A percentile compares a stretch with the other conserved stretches of the same genome.
phyloP scores from a whole-genome alignment of 306 rosid species.

The Glycyrrhiza uralensis region DNA sequence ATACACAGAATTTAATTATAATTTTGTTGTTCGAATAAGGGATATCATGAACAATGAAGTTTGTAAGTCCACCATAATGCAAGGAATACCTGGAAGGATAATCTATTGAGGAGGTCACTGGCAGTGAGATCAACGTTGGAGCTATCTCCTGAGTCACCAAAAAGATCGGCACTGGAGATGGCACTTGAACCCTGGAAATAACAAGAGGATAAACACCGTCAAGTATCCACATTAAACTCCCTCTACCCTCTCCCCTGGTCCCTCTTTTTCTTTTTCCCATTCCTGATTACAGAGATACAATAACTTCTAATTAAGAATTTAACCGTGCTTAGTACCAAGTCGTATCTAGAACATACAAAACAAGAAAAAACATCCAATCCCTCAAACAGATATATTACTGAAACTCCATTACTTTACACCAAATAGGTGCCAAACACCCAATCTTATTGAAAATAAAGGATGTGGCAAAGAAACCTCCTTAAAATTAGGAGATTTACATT shows the following conservation, averaged over 20 bases:
- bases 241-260: neutral
- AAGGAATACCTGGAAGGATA: slow-evolving; percentile 74
- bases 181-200: slow-evolving; percentile 64
- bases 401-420: neutral
- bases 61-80: neutral
- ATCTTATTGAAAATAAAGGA: neutral
- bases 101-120: slow-evolving; percentile 66
- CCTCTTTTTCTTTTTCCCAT: neutral
- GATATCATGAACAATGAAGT: neutral
- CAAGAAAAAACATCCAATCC: too few relatives aligned
- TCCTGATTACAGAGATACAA: neutral
- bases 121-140: slow-evolving; percentile 67
- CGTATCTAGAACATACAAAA: neutral
- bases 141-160: slow-evolving; percentile 54
- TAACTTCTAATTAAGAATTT: neutral
- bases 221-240: slow-evolving; percentile 1
- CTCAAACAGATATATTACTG: neutral
- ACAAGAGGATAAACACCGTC: slow-evolving; percentile 4
- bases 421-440: neutral
- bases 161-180: slow-evolving; percentile 92
- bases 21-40: neutral
- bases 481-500: neutral
- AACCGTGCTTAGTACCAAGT: neutral
- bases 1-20: neutral
- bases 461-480: neutral